phyloP scores from a whole-genome alignment of 1,284 basidiomycete species.

The Apiotrichum brassicae region DNA sequence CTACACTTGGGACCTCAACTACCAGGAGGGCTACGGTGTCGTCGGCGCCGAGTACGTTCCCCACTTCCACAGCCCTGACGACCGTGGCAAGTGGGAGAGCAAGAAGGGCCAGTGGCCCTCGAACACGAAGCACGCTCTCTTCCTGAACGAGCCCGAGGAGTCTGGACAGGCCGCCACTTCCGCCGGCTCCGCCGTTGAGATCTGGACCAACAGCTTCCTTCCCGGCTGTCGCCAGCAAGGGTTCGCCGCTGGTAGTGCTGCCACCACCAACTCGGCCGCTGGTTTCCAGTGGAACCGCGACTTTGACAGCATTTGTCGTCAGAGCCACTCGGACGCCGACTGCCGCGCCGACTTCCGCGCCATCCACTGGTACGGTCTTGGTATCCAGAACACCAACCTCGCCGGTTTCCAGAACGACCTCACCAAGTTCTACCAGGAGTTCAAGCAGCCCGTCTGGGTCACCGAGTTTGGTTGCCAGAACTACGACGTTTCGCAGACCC shows the following conservation, averaged over 20 bases:
- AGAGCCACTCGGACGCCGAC: slow-evolving; percentile 23
- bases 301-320: slow-evolving; percentile 54
- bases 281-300: slow-evolving; percentile 54
- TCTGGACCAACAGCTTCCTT: slow-evolving; percentile 62
- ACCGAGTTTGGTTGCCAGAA: slow-evolving; percentile 53
- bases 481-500: too few species aligned
- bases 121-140: slow-evolving; percentile 55
- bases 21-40: background rate
- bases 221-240: slow-evolving; percentile 25
- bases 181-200: background rate
- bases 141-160: slow-evolving; percentile 62
- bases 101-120: slow-evolving; percentile 44
- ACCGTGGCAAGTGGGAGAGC: slow-evolving; percentile 18
- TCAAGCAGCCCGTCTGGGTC: slow-evolving; percentile 35
- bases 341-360: slow-evolving; percentile 37
- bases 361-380: slow-evolving; percentile 45
- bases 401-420: slow-evolving; percentile 42
- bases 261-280: slow-evolving; percentile 1
- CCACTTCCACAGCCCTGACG: slow-evolving; percentile 24
- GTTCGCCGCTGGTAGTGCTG: slow-evolving; percentile 48
- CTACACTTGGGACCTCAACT: slow-evolving; percentile 41
- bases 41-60: slow-evolving; percentile 55
- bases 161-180: slow-evolving; percentile 58
- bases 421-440: slow-evolving; percentile 37
- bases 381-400: background rate